phyloP scores from a whole-genome alignment of 495 filamentous ascomycete species.

The Xylaria bambusicola region DNA sequence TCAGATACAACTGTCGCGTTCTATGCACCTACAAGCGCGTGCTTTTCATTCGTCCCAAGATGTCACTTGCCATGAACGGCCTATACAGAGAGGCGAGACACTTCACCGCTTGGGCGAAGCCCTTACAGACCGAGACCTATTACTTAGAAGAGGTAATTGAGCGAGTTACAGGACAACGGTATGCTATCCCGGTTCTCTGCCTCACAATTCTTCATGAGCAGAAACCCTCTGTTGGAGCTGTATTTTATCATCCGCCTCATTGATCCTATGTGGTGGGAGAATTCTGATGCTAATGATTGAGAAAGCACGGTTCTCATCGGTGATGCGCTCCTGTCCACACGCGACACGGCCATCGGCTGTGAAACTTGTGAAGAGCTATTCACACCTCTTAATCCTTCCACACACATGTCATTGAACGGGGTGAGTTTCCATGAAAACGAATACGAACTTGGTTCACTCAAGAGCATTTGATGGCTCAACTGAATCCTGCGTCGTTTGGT shows the following conservation, averaged over 20 bases:
- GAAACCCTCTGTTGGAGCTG: too few species aligned
- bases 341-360: constrained; percentile 63
- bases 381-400: constrained; percentile 54
- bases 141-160: constrained; percentile 60
- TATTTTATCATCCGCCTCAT: too few species aligned
- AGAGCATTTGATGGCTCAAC: too few species aligned
- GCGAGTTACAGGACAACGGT: constrained; percentile 54
- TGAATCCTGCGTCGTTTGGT: too few species aligned
- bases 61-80: constrained; percentile 70
- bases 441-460: too few species aligned
- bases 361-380: constrained; percentile 73
- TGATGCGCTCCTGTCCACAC: constrained; percentile 64
- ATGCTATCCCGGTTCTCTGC: too few species aligned
- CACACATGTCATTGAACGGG: constrained; percentile 49
- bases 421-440: constrained; percentile 66
- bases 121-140: constrained; percentile 62
- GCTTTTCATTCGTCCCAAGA: constrained; percentile 69
- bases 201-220: too few species aligned
- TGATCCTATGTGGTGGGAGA: too few species aligned
- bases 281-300: too few species aligned
- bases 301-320: constrained; percentile 63
- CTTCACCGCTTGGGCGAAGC: constrained; percentile 67
- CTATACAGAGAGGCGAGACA: constrained; percentile 62
- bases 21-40: constrained; percentile 61
- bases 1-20: constrained; percentile 68